Conservation (phyloP, 2,329 filamentous ascomycete genomes). For the Lachnellula suecica region DNA sequence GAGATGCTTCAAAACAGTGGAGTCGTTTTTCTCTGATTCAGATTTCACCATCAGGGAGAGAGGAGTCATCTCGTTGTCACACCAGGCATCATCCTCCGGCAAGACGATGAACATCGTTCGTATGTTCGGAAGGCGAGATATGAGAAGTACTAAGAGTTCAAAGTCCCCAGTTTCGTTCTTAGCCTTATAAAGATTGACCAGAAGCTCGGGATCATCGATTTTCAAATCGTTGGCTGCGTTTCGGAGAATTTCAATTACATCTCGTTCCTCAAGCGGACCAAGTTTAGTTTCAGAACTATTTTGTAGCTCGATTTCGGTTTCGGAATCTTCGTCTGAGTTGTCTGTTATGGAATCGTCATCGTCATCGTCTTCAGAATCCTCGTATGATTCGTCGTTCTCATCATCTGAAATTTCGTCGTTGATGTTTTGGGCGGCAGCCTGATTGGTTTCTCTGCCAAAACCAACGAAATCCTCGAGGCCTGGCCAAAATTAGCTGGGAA, state of each 20-base stretch:
- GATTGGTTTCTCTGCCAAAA: not conserved
- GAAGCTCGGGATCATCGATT: conserved; percentile 2
- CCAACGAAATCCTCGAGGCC: conserved; percentile 10
- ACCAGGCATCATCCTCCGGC: not conserved
- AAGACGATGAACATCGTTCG: conserved; percentile 8
- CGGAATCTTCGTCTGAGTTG: not conserved
- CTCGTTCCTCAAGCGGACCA: not conserved
- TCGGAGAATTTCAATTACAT: not conserved
- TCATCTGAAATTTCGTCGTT: not conserved
- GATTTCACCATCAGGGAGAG: conserved; percentile 1
- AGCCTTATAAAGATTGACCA: not conserved
- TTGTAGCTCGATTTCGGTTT: not conserved
- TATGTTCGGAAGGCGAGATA: conserved; percentile 4
- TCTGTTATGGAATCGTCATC: not conserved
- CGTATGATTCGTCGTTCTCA: conserved; percentile 3
- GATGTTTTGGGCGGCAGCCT: not conserved
- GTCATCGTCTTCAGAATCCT: not conserved
- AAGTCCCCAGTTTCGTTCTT: conserved; percentile 1
- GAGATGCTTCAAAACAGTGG: conserved; percentile 3
- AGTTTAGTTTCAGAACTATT: not conserved
- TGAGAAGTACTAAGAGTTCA: not conserved
- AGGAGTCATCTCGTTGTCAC: not conserved
- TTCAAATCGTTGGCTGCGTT: not conserved
- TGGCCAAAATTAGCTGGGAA: not conserved
- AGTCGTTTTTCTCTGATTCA: not conserved